Conservation (phyloP, 345 rosid species). For the Mallotus nudiflorus region DNA sequence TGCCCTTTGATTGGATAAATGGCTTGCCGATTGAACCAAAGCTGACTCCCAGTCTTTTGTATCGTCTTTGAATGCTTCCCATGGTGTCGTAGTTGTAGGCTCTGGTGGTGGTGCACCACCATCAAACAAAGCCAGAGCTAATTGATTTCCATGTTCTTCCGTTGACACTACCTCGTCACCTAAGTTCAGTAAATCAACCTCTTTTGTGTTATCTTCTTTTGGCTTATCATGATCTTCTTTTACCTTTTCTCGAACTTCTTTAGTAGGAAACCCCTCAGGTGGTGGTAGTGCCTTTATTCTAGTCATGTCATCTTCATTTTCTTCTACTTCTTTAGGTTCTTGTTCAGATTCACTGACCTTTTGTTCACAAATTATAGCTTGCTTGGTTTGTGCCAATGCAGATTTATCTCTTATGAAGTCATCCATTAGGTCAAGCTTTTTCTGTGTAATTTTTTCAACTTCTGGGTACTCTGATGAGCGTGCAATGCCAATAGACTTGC, state of each 20-base stretch:
- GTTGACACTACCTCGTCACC: constrained; percentile 38
- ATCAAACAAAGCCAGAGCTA: constrained; percentile 70
- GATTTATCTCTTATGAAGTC: constrained; percentile 75
- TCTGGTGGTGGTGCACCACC: constrained; percentile 32
- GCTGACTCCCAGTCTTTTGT: constrained; percentile 73
- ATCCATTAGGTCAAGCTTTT: constrained; percentile 80
- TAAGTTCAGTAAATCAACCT: constrained; percentile 60
- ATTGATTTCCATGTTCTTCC: constrained; percentile 44
- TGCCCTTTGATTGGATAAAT: constrained; percentile 37
- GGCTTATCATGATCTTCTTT: constrained; percentile 22
- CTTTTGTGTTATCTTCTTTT: constrained; percentile 22
- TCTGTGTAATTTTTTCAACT: constrained; percentile 67
- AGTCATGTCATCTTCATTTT: constrained; percentile 46
- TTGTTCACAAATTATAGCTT: constrained; percentile 11
- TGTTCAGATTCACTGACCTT: constrained; percentile 28
- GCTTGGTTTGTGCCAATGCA: constrained; percentile 35
- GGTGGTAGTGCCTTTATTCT: constrained; percentile 59
- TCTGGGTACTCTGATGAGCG: constrained; percentile 81
- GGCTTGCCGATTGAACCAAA: constrained; percentile 64
- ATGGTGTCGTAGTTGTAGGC: constrained; percentile 29
- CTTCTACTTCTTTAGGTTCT: constrained; percentile 22
- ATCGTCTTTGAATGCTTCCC: constrained; percentile 71
- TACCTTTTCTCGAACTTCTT: constrained; percentile 23
- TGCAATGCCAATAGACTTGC: constrained; percentile 63
- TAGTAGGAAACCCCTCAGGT: constrained; percentile 39